Evolutionary conservation across 2,329 filamentous ascomycete genomes (phyloP), one percentile per base, ranked within the genome.

Genomic region (Diaporthe destruens): DNA sequence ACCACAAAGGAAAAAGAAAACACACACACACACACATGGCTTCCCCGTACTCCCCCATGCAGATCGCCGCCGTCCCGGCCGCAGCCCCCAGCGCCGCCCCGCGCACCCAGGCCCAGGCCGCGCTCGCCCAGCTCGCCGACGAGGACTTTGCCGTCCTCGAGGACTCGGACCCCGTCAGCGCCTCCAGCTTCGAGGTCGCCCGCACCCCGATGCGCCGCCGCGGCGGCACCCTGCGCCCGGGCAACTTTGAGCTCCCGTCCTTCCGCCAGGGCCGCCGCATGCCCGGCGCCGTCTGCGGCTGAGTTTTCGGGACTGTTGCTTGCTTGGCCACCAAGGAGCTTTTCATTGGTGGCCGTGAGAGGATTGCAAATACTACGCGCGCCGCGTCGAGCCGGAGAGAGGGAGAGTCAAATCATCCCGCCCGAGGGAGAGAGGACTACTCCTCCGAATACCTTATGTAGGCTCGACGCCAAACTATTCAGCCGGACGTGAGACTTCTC

Each of bases 151-250:
- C 61, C 61, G 61, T 66, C 20, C 61, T 66, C 32, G 61, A 66
- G 61, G 61, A 66, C 61, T 39, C 61, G 11, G 61, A 66, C 32
- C 61, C 61, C 61, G 44, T 66, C 29, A 53, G 61, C 61, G 39
- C 61, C 61, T n/a, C n/a, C n/a, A n/a, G n/a, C n/a, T 53, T 66
- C 47, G 61, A 66, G 61, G 61, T 66, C 61, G 61, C 61, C 44
- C 61, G 61, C 61, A 53, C 61, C 47, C 61, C 61, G 2, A 66
- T 66, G 61, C 61, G 61, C 61, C 61, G 61, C 47, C 61, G 61
- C 47, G 61, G 61, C n/a, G 61, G 61, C 61, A 66, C 61, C 32
- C 61, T 66, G 44, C 61, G 61, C 61, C 61, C 47, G 47, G 61
- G 61, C 61, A 66, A 51, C 61, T 66, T 66, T 32, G 61, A 66